Percentiles rank a stretch among this genome's conserved stretches.
Conservation (phyloP, 495 filamentous ascomycete species). For the Penicillium manginii region DNA sequence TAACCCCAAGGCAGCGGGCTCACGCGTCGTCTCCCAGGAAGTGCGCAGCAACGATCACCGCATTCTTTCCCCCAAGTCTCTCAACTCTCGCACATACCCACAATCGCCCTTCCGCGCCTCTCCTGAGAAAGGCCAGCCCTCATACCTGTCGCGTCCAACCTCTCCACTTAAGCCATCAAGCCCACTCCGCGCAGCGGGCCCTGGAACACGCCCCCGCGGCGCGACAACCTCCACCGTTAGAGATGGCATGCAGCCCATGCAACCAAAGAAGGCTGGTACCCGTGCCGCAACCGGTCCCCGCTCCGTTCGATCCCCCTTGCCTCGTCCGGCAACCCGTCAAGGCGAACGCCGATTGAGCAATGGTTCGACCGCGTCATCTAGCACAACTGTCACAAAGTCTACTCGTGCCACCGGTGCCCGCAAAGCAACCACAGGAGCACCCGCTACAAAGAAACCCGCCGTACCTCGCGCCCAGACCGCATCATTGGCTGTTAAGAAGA, state of each 20-base stretch:
- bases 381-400: conserved; percentile 63
- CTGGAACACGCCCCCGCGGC: conserved; percentile 36
- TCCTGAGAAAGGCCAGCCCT: conserved; percentile 48
- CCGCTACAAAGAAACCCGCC: conserved; percentile 48
- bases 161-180: conserved; percentile 59
- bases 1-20: conserved; percentile 42
- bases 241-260: conserved; percentile 29
- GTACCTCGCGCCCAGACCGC: conserved; percentile 37
- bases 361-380: conserved; percentile 47
- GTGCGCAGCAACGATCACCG: conserved; percentile 51
- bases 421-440: conserved; percentile 52
- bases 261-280: conserved; percentile 38
- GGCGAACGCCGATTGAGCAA: conserved; percentile 46
- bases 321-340: conserved; percentile 48
- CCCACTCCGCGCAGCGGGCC: conserved; percentile 51
- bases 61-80: conserved; percentile 79
- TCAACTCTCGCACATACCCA: conserved; percentile 72
- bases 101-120: conserved; percentile 58
- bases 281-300: conserved; percentile 37
- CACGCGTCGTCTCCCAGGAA: conserved; percentile 55
- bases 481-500: conserved; percentile 42
- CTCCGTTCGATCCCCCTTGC: conserved; percentile 36
- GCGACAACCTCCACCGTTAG: conserved; percentile 37
- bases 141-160: conserved; percentile 54
- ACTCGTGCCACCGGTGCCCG: conserved; percentile 49